Evolutionary conservation across 306 rosid genomes (phyloP).

Genomic region (cucumber (Cucumis sativus)): Cucumber_9930_V3 NC_026655.2:1971501-1972000

Average conservation of each 20-base stretch:
- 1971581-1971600: background rate
- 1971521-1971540: background rate
- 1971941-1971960: background rate
- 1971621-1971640: background rate
- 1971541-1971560: background rate
- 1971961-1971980: background rate
- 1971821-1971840: background rate
- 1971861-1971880: conserved; percentile 57
- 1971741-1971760: conserved; percentile 62
- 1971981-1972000: background rate
- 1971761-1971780: background rate
- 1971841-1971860: conserved; percentile 65
- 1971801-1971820: background rate
- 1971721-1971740: conserved; percentile 66
- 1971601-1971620: background rate
- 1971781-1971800: background rate
- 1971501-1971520: background rate
- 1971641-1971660: background rate
- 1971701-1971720: conserved; percentile 67
- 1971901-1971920: conserved; percentile 99
- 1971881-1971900: conserved; percentile 87
- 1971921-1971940: conserved; percentile 31
- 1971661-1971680: background rate
- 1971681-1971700: conserved; percentile 19
- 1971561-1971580: background rate